Percentiles rank a stretch among this genome's conserved stretches.
These are phyloP conservation scores for Volvox reticuliferus DNA, from an alignment of 139 green algal species.

Conservation along the genomic window DNA sequence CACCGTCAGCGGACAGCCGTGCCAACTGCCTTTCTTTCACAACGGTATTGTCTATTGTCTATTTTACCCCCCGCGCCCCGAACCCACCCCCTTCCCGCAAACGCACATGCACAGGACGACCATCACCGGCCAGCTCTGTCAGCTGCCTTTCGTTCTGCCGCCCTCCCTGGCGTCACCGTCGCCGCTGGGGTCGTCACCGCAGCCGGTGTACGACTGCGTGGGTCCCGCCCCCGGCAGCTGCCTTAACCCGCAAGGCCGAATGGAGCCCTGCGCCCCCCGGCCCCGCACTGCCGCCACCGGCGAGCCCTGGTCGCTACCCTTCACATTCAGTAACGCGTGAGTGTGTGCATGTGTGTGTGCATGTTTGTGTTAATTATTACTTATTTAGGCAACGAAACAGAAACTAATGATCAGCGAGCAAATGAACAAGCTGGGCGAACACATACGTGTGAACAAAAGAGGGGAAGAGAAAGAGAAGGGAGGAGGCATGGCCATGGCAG, in stretches of 20 bases:
- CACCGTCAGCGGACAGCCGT: constrained; percentile 27
- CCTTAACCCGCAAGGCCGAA: constrained; percentile 31
- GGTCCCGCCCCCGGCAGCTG: not conserved
- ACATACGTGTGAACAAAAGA: no score
- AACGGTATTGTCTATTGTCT: not conserved
- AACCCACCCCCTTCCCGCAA: not conserved
- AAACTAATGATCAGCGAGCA: no score
- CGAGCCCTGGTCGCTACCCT: constrained; percentile 15
- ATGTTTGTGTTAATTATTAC: no score
- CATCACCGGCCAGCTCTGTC: constrained; percentile 30
- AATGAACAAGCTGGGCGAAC: no score
- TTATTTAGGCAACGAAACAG: no score
- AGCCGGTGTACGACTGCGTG: constrained; percentile 38
- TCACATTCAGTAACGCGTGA: constrained; percentile 35
- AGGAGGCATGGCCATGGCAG: no score
- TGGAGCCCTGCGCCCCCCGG: constrained; percentile 34
- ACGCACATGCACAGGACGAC: constrained; percentile 13
- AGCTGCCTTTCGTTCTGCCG: constrained; percentile 34
- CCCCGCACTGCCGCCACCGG: not conserved
- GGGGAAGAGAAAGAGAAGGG: no score
- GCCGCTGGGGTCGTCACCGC: not conserved
- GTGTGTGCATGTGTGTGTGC: no score
- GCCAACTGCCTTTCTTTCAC: constrained; percentile 42
- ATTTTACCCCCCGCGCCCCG: no score
- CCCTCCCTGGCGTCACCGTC: not conserved